Conservation (phyloP, 2,329 filamentous ascomycete species). For the Tolypocladium endophyticum region DNA sequence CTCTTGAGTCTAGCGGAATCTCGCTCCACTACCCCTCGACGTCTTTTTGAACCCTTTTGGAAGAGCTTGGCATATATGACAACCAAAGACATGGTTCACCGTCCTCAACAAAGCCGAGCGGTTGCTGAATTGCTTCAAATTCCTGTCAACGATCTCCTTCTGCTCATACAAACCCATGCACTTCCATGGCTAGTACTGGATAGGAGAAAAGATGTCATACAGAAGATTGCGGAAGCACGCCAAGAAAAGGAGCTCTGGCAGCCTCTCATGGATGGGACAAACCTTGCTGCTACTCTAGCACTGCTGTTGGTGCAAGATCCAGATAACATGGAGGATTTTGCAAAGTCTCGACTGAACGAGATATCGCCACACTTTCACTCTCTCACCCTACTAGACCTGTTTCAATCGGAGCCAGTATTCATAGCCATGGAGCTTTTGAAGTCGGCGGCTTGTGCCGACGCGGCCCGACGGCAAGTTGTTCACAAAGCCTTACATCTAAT, state of each 20-base stretch:
- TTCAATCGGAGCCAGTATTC: constrained; percentile 64
- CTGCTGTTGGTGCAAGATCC: constrained; percentile 48
- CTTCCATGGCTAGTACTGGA: constrained; percentile 78
- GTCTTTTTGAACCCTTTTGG: constrained; percentile 82
- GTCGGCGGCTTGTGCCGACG: constrained; percentile 58
- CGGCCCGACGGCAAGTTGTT: constrained; percentile 42
- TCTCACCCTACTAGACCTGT: constrained; percentile 54
- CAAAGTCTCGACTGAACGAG: constrained; percentile 57
- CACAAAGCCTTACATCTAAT: constrained; percentile 37
- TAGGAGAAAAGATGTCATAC: constrained; percentile 66
- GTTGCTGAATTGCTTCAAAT: constrained; percentile 75
- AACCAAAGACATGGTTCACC: constrained; percentile 68
- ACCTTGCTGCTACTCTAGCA: constrained; percentile 48
- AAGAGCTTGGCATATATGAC: constrained; percentile 70
- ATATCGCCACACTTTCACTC: constrained; percentile 62
- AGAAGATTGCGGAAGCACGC: constrained; percentile 69
- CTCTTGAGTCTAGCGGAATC: constrained; percentile 61
- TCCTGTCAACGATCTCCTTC: constrained; percentile 62
- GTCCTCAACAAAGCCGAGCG: constrained; percentile 72
- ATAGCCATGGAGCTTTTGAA: constrained; percentile 78
- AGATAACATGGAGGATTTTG: constrained; percentile 48
- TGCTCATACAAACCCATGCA: constrained; percentile 68
- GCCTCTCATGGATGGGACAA: constrained; percentile 43
- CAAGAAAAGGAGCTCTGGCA: constrained; percentile 54
- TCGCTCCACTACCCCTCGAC: constrained; percentile 49